These are phyloP conservation scores for Pulveroboletus ravenelii DNA, from an alignment of 768 basidiomycete species.

Conservation along the genomic window DNA sequence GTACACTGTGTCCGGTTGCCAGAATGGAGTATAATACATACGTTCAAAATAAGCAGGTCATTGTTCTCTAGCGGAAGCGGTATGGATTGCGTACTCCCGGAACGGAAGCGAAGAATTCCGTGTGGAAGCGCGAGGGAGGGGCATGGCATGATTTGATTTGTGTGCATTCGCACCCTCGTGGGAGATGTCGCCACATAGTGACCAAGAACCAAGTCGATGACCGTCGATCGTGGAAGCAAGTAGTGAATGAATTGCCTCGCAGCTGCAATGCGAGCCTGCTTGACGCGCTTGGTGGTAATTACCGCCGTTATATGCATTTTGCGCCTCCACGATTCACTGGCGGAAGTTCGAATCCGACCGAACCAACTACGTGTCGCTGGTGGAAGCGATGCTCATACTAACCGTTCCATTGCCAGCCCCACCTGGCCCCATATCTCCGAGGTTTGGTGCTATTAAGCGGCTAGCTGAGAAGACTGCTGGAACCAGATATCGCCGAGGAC, in stretches of 20 bases:
- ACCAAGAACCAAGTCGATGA: conserved; percentile 2
- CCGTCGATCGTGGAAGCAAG: conserved; percentile 5
- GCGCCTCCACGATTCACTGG: neutral
- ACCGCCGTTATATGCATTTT: neutral
- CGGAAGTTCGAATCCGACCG: too few species aligned
- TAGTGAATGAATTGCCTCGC: too few species aligned
- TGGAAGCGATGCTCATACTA: too few species aligned
- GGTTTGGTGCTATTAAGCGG: too few species aligned
- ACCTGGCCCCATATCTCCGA: too few species aligned
- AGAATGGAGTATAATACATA: too few species aligned
- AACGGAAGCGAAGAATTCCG: neutral
- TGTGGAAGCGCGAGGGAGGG: neutral
- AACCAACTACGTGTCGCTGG: too few species aligned
- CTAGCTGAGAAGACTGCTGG: too few species aligned
- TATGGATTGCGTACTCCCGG: neutral
- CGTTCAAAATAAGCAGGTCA: too few species aligned
- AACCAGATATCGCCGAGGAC: too few species aligned
- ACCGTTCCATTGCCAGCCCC: too few species aligned
- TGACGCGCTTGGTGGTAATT: neutral
- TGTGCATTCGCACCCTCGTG: neutral
- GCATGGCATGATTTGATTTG: neutral
- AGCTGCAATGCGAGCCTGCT: neutral
- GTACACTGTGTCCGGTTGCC: neutral
- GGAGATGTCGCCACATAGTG: neutral
- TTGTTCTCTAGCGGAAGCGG: too few species aligned